These are phyloP conservation scores for Tolypocladium cylindrosporum DNA, from an alignment of 2,329 filamentous ascomycete genomes.

Conservation along the genomic window DNA sequence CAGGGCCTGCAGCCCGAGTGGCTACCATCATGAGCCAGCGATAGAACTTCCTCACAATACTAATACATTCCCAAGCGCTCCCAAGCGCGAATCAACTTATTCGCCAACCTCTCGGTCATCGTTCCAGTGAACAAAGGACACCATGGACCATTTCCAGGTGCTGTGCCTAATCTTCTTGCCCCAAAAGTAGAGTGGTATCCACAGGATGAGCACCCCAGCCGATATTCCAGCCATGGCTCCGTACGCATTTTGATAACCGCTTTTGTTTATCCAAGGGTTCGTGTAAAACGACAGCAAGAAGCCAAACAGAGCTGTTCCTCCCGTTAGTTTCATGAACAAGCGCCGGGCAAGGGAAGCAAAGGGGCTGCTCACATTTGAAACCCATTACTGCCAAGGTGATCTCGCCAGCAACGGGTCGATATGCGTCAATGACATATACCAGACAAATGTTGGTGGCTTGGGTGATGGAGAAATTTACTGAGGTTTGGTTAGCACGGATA, in stretches of 20 bases:
- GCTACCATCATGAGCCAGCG: background rate
- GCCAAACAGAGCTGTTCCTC: constrained; percentile 36
- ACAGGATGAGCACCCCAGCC: constrained; percentile 33
- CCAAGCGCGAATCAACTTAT: constrained; percentile 16
- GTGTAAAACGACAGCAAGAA: constrained; percentile 52
- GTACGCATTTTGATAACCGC: constrained; percentile 40
- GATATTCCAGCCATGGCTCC: constrained; percentile 49
- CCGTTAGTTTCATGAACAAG: background rate
- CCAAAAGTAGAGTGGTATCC: constrained; percentile 41
- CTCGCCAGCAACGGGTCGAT: constrained; percentile 47
- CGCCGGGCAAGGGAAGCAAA: background rate
- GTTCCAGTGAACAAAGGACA: constrained; percentile 37
- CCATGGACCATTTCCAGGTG: constrained; percentile 37
- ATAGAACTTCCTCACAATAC: background rate
- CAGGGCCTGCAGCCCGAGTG: background rate
- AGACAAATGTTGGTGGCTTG: constrained; percentile 46
- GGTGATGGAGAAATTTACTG: constrained; percentile 45
- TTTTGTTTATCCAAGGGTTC: constrained; percentile 43
- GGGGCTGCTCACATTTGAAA: constrained; percentile 36
- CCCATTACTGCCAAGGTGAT: constrained; percentile 40
- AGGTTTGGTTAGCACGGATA: background rate
- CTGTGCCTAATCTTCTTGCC: constrained; percentile 36
- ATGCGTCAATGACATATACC: constrained; percentile 48
- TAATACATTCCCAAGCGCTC: background rate
- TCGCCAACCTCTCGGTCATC: constrained; percentile 46